Conservation (phyloP, 306 rosid genomes). For the Aeschynomene evenia region DNA sequence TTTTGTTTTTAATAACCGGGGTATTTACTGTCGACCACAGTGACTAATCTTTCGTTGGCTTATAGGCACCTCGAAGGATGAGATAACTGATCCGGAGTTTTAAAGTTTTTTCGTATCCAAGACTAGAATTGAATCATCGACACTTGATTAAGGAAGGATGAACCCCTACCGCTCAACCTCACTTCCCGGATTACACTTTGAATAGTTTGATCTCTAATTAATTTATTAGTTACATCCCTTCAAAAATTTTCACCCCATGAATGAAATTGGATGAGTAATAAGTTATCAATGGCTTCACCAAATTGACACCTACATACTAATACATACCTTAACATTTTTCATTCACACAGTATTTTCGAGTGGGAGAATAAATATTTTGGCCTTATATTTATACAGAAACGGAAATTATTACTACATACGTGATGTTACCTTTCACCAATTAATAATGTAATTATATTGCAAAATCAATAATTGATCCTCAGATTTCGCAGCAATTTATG, state of each 20-base stretch:
- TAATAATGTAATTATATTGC: not conserved
- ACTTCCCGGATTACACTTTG: not conserved
- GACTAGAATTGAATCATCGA: no score
- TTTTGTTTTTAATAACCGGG: no score
- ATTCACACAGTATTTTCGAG: not conserved
- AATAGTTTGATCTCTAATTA: not conserved
- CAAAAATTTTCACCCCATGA: not conserved
- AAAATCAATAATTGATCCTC: not conserved
- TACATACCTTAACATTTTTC: not conserved
- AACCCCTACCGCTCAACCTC: no score
- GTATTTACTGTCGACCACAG: no score
- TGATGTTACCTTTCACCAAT: conserved; percentile 4
- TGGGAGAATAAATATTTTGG: not conserved
- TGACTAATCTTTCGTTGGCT: no score
- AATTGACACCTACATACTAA: not conserved
- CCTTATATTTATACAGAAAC: not conserved
- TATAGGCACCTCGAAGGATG: no score
- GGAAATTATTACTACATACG: not conserved
- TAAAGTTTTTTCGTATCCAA: no score
- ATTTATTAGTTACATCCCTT: no score
- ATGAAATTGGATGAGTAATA: not conserved
- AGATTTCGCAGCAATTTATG: conserved; percentile 14
- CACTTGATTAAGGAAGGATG: no score
- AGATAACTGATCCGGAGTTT: no score
- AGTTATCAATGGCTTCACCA: not conserved